Conservation (phyloP, 306 rosid species). For the Vicia villosa region DNA sequence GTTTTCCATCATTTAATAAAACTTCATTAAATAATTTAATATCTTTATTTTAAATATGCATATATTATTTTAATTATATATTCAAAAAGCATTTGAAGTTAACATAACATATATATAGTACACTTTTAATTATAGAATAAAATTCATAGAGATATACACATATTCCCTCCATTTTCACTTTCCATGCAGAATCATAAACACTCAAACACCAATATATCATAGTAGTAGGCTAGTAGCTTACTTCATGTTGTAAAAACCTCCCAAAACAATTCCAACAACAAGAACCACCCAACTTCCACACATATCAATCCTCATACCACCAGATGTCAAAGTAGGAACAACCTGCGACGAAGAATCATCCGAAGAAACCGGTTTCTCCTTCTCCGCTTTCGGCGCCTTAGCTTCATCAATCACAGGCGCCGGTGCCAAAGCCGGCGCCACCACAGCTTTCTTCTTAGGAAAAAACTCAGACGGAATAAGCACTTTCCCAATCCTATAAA, state of each 20-base stretch:
- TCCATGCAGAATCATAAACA: not conserved
- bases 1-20: no score
- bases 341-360: slow-evolving; percentile 40
- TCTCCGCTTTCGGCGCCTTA: slow-evolving; percentile 44
- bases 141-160: not conserved
- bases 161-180: not conserved
- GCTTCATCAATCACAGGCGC: not conserved
- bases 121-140: not conserved
- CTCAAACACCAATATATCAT: not conserved
- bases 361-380: slow-evolving; percentile 37
- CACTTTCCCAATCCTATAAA: slow-evolving; percentile 62
- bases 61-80: no score
- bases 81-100: not conserved
- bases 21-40: no score
- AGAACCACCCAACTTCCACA: slow-evolving; percentile 29
- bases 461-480: slow-evolving; percentile 58
- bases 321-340: slow-evolving; percentile 40
- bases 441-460: slow-evolving; percentile 34
- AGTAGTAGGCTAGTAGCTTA: not conserved
- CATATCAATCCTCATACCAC: not conserved
- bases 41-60: no score
- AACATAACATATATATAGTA: not conserved
- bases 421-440: slow-evolving; percentile 27
- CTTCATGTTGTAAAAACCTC: not conserved
- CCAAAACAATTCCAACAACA: slow-evolving; percentile 42